A percentile compares a stretch with the other conserved stretches of the same genome.
Evolutionary conservation across 495 filamentous ascomycete genomes (phyloP).

Genomic region (Delitschia confertaspora): DNA sequence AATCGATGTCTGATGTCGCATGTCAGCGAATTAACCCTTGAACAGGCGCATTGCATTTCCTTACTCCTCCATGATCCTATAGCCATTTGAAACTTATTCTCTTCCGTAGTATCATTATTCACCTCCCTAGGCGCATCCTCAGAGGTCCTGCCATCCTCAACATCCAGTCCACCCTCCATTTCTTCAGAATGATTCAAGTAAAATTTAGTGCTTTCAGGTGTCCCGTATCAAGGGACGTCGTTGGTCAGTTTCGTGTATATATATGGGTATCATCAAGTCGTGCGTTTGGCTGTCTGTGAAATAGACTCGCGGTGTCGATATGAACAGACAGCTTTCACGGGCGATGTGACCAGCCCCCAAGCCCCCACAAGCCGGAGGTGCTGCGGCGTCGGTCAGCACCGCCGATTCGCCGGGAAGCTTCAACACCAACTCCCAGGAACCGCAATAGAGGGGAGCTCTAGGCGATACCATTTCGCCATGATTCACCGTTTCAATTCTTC

Average conservation of each 20-base stretch:
- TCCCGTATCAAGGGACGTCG: no score
- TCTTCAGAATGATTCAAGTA: not conserved
- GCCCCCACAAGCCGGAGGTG: conserved; percentile 14
- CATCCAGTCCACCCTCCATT: conserved; percentile 24
- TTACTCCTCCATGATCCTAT: conserved; percentile 95
- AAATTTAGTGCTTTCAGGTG: no score
- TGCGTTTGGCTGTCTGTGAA: no score
- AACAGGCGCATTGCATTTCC: no score
- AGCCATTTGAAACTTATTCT: conserved; percentile 90
- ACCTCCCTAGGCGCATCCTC: conserved; percentile 2
- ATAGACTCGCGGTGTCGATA: no score
- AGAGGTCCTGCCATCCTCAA: conserved; percentile 18
- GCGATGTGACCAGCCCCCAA: no score
- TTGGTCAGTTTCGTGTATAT: no score
- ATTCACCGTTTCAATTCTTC: not conserved
- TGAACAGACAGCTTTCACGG: conserved; percentile 20
- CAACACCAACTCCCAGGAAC: not conserved
- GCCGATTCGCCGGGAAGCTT: conserved; percentile 17
- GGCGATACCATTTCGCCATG: conserved; percentile 6
- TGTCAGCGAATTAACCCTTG: conserved; percentile 32
- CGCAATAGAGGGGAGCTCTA: conserved; percentile 2
- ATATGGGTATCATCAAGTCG: no score
- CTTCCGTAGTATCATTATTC: conserved; percentile 32
- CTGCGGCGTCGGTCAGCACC: conserved; percentile 7
- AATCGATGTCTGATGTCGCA: conserved; percentile 61